Evolutionary conservation across 2,329 filamentous ascomycete genomes (phyloP), one percentile per base, ranked within the genome.

Genomic region (Paramyrothecium roridum): DNA sequence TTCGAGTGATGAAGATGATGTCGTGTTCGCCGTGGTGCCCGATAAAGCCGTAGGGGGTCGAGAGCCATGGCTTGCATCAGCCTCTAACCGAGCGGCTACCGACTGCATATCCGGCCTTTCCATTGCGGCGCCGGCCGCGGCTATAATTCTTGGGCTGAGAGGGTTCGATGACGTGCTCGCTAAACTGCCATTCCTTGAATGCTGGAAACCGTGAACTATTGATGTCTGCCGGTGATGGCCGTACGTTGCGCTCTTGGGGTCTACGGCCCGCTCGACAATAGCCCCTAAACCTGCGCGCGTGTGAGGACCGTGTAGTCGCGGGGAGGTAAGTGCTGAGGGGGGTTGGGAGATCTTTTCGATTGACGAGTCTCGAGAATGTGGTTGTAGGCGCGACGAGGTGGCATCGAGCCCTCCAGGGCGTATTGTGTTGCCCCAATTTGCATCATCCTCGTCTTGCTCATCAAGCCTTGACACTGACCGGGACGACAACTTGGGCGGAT

Each of bases 211-310:
- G 84, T 98, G 91, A 55, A 98, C 93, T 64, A 98, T 97, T 50
- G 93, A 98, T 1, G 93, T 96, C 76, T 99, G 92, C 54, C 95
- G 88, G 74, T 98, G 92, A 72, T 99, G 93, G 57, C 90, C 91
- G 79, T 98, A 86, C 22, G 77, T 67, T 34, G 75, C 75, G 47
- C 73, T 72, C 67, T 85, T 86, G 50, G 78, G 61, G 47, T 86
- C 84, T 57, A 80, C 72, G n/a, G 77, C 67, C 61, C 81, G 78
- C 63, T 84, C 82, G 56, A 79, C 70, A 52, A 78, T 69, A 33
- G 70, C 71, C 54, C 70, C 74, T 23, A 78, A 63, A 45, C 65
- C 72, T 26, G 71, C 67, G 58, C 79, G 76, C 55, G 76, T 71
- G 34, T 73, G 63, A 37, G 74, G 66, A 37, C 70, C 66, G 62